These are phyloP conservation scores for Beauveria rudraprayagi DNA, from an alignment of 2,329 filamentous ascomycete genomes.

Conservation along the genomic window DNA sequence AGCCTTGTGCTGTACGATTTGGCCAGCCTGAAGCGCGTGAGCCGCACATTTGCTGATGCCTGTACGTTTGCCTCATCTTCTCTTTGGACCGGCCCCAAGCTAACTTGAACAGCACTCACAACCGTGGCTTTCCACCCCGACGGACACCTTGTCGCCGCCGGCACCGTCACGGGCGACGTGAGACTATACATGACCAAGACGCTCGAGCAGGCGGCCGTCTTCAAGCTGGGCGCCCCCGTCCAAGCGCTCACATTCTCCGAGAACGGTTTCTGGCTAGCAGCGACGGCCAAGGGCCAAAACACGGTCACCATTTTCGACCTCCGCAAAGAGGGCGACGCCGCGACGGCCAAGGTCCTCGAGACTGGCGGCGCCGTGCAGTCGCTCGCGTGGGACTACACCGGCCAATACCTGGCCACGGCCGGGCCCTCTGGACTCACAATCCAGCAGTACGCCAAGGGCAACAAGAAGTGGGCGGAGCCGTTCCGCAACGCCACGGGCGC, in stretches of 20 bases:
- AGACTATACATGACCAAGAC: constrained; percentile 84
- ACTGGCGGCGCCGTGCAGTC: constrained; percentile 69
- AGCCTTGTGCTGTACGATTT: constrained; percentile 88
- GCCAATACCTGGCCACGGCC: constrained; percentile 80
- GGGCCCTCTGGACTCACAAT: constrained; percentile 77
- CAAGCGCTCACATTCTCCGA: constrained; percentile 81
- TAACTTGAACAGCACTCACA: constrained; percentile 53
- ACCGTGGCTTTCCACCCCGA: constrained; percentile 88
- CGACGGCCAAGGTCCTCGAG: constrained; percentile 76
- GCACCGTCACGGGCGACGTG: constrained; percentile 71
- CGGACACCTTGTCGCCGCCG: constrained; percentile 85
- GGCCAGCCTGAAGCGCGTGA: constrained; percentile 55
- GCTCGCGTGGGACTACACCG: constrained; percentile 88
- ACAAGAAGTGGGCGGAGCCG: constrained; percentile 84
- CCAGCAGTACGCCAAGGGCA: constrained; percentile 79
- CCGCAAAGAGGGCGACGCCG: constrained; percentile 78
- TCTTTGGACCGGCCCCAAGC: background rate
- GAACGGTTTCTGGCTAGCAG: constrained; percentile 93
- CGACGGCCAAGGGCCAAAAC: constrained; percentile 67
- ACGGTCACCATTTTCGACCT: constrained; percentile 85
- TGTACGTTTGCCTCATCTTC: constrained; percentile 45
- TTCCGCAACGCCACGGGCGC: constrained; percentile 68
- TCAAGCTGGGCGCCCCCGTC: constrained; percentile 60
- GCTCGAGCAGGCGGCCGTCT: constrained; percentile 67
- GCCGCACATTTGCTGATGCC: constrained; percentile 71